A percentile compares a stretch with the other conserved stretches of the same genome.
Conservation (phyloP, 176 grass and related monocot species). For the Zea luxurians region DNA sequence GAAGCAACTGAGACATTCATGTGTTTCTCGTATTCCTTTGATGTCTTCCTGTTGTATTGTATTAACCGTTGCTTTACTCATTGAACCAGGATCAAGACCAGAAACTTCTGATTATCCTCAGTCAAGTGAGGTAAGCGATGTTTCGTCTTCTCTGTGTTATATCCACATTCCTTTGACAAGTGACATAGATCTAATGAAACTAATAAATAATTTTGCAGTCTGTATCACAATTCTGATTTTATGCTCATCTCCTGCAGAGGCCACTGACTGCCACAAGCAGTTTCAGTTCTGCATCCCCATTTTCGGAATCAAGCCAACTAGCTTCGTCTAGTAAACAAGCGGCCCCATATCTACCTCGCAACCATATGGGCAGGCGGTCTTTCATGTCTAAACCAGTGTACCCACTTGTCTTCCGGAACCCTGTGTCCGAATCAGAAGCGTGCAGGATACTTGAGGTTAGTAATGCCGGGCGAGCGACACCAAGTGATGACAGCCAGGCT, state of each 20-base stretch:
- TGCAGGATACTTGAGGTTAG: slow-evolving; percentile 57
- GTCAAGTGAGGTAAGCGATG: slow-evolving; percentile 71
- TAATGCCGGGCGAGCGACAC: slow-evolving; percentile 58
- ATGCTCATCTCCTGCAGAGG: slow-evolving; percentile 61
- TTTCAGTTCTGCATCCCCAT: slow-evolving; percentile 78
- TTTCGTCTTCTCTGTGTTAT: slow-evolving; percentile 19
- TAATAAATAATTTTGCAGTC: slow-evolving; percentile 2
- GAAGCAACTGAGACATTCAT: not conserved
- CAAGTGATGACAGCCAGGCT: slow-evolving; percentile 63
- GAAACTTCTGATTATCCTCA: slow-evolving; percentile 63
- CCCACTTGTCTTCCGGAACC: slow-evolving; percentile 81
- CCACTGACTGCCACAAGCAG: slow-evolving; percentile 65
- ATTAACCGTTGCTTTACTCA: slow-evolving; percentile 46
- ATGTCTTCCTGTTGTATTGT: slow-evolving; percentile 23
- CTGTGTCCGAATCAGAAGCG: slow-evolving; percentile 73
- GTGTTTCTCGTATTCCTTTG: slow-evolving; percentile 4
- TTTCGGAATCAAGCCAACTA: slow-evolving; percentile 74
- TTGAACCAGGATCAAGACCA: slow-evolving; percentile 63
- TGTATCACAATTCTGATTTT: slow-evolving; percentile 20
- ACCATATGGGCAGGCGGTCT: slow-evolving; percentile 68
- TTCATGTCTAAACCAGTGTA: slow-evolving; percentile 98
- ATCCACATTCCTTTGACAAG: not conserved
- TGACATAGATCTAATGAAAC: slow-evolving; percentile 8
- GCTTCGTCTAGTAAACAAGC: slow-evolving; percentile 71
- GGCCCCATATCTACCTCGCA: slow-evolving; percentile 52